Evolutionary conservation across 1,139 yeast species (phyloP).

Genomic region (Magnusiomyces suaveolens): DNA sequence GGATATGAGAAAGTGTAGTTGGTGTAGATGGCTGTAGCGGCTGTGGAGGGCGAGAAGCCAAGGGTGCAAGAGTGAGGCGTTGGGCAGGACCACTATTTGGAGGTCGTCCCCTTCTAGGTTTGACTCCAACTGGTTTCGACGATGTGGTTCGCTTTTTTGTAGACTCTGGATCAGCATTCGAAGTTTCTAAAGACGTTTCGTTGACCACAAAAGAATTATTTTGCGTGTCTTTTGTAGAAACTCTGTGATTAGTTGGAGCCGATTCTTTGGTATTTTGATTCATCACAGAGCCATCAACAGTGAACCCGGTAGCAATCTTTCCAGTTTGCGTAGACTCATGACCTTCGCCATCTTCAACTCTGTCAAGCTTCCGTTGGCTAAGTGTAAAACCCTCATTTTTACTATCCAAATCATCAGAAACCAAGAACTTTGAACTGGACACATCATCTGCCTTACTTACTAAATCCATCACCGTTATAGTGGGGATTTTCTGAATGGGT

Average conservation of each 20-base stretch:
- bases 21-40: too few species aligned
- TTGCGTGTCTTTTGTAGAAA: background rate
- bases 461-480: background rate
- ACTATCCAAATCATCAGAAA: too few species aligned
- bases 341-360: too few species aligned
- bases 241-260: background rate
- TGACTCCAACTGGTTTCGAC: background rate
- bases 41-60: constrained; percentile 14
- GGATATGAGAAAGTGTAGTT: background rate
- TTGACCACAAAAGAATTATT: background rate
- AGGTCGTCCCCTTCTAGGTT: constrained; percentile 14
- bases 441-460: background rate
- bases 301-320: too few species aligned
- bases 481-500: background rate
- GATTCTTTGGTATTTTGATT: too few species aligned
- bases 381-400: too few species aligned
- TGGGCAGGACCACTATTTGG: constrained; percentile 14
- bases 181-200: background rate
- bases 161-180: background rate
- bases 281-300: too few species aligned
- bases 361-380: too few species aligned
- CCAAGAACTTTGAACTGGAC: background rate
- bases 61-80: constrained; percentile 12
- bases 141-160: background rate
- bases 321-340: too few species aligned